A percentile compares a stretch with the other conserved stretches of the same genome.
These are phyloP conservation scores for Cardiospermum halicacabum DNA, from an alignment of 345 rosid genomes.

Conservation along the genomic window DNA sequence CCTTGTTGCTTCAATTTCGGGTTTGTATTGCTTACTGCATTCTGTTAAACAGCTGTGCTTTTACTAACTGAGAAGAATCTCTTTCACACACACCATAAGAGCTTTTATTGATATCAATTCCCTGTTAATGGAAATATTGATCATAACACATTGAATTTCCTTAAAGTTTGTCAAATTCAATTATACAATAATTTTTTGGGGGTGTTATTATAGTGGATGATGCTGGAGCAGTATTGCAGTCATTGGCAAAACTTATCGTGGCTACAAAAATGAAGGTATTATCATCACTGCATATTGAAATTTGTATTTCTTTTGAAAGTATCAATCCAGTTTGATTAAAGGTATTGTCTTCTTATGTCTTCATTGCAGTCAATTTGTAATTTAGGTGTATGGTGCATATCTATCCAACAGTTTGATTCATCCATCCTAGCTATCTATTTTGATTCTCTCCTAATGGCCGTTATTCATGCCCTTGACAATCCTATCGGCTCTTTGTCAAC, in stretches of 20 bases:
- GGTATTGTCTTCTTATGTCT: conserved; percentile 12
- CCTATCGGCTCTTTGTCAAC: conserved; percentile 56
- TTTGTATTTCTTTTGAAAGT: not conserved
- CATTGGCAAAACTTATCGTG: conserved; percentile 33
- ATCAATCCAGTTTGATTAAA: not conserved
- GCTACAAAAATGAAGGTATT: conserved; percentile 44
- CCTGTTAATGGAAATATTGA: too few species aligned
- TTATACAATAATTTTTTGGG: too few species aligned
- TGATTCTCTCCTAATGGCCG: conserved; percentile 30
- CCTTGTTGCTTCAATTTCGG: conserved; percentile 32
- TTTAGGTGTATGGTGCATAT: conserved; percentile 52
- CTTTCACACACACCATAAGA: not conserved
- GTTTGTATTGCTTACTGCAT: conserved; percentile 8
- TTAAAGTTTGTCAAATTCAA: too few species aligned
- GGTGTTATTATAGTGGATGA: conserved; percentile 33
- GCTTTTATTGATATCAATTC: too few species aligned
- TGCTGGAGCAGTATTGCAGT: conserved; percentile 27
- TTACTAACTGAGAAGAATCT: not conserved
- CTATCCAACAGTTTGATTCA: conserved; percentile 48
- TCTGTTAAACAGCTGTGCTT: not conserved
- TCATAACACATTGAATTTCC: too few species aligned
- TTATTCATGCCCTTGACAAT: conserved; percentile 52
- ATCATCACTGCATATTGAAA: not conserved
- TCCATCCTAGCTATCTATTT: conserved; percentile 29
- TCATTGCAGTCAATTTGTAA: conserved; percentile 43